Evolutionary conservation across 371 early-diverging fungal genomes (phyloP).

Genomic region (Gilbertella persicaria): DNA sequence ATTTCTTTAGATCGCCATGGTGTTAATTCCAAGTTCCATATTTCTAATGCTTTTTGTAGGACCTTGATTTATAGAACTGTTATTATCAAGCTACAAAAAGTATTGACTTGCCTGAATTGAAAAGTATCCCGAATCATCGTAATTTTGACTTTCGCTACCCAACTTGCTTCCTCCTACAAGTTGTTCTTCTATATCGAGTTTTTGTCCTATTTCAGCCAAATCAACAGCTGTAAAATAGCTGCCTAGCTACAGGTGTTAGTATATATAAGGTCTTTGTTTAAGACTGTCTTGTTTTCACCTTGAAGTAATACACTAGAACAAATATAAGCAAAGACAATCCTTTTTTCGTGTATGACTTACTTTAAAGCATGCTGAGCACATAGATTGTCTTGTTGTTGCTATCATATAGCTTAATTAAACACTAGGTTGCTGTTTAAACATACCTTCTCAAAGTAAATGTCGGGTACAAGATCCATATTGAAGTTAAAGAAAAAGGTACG

Average conservation of each 20-base stretch:
- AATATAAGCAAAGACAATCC: neutral
- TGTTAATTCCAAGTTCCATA: constrained; percentile 67
- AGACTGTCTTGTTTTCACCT: constrained; percentile 29
- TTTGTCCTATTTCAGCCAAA: constrained; percentile 64
- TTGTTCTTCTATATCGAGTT: constrained; percentile 53
- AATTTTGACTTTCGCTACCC: constrained; percentile 58
- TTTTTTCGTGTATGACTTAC: constrained; percentile 14
- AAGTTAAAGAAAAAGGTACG: no score
- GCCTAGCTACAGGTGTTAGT: constrained; percentile 15
- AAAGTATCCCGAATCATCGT: constrained; percentile 82
- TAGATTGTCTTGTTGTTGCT: constrained; percentile 73
- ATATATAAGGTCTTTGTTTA: neutral
- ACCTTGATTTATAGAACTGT: constrained; percentile 39
- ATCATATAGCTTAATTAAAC: neutral
- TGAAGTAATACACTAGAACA: constrained; percentile 52
- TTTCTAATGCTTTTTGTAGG: constrained; percentile 62
- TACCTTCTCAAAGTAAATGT: constrained; percentile 68
- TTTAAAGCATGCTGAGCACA: constrained; percentile 80
- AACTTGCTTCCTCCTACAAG: constrained; percentile 27
- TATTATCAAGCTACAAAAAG: neutral
- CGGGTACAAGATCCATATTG: constrained; percentile 64
- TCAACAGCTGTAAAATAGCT: constrained; percentile 76
- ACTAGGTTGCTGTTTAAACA: neutral
- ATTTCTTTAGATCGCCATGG: constrained; percentile 59
- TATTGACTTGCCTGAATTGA: constrained; percentile 60